These are phyloP conservation scores for Tetrahymena malaccensis DNA, from an alignment of 73 alveolate genomes.

Conservation along the genomic window DNA sequence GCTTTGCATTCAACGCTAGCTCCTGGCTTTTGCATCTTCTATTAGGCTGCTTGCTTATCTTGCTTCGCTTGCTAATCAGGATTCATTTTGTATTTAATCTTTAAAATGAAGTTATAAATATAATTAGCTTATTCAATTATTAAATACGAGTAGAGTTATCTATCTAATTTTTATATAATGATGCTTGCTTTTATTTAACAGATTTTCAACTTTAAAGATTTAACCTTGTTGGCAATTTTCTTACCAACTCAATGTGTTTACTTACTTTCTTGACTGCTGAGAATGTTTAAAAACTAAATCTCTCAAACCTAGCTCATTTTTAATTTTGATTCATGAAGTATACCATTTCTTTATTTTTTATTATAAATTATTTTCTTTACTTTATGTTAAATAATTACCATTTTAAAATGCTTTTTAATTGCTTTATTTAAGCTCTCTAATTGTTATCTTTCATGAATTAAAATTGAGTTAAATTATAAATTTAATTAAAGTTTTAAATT, in stretches of 20 bases:
- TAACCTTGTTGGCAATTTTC: neutral
- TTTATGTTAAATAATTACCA: no score
- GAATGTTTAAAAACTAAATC: neutral
- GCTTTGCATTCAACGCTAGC: neutral
- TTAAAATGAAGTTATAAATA: no score
- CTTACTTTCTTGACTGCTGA: neutral
- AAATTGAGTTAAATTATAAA: no score
- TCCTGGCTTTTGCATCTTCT: neutral
- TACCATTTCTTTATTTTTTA: no score
- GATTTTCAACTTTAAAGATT: neutral
- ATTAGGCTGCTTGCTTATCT: neutral
- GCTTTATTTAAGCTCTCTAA: no score
- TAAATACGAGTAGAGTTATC: neutral
- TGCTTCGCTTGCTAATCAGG: neutral
- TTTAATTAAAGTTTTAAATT: no score
- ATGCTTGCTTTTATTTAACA: neutral
- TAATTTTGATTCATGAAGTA: no score
- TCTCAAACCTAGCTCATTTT: neutral
- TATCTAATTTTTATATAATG: neutral
- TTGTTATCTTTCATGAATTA: no score
- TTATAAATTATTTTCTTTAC: no score
- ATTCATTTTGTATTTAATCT: neutral
- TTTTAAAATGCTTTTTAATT: no score
- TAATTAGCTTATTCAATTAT: neutral
- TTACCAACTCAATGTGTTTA: neutral